Conservation (phyloP, 1,284 basidiomycete species). For the Cryptococcus sp. region DNA sequence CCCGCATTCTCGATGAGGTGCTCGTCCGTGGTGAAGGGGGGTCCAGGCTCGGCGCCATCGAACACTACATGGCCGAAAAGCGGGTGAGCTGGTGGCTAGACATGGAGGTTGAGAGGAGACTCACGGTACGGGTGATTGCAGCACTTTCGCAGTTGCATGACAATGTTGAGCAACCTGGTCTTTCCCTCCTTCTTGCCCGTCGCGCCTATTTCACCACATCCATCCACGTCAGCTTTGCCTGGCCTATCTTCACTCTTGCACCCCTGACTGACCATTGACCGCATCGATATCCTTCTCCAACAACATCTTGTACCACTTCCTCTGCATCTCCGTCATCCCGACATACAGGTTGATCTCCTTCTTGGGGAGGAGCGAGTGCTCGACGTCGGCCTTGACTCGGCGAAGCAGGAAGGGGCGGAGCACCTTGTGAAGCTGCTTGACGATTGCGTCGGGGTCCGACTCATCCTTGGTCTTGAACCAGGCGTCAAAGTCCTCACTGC, state of each 20-base stretch:
- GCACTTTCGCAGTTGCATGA: constrained; percentile 80
- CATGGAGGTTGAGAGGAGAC: constrained; percentile 6
- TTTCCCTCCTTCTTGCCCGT: constrained; percentile 99
- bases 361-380: constrained; percentile 93
- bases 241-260: not conserved
- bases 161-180: constrained; percentile 96
- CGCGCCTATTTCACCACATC: constrained; percentile 55
- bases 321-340: constrained; percentile 95
- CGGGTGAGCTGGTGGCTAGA: not conserved
- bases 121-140: constrained; percentile 60
- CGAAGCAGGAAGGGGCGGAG: constrained; percentile 90
- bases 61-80: constrained; percentile 39
- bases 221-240: constrained; percentile 1
- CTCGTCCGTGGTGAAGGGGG: constrained; percentile 97
- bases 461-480: constrained; percentile 74
- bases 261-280: constrained; percentile 70
- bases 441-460: constrained; percentile 76
- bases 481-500: constrained; percentile 74
- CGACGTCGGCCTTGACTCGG: constrained; percentile 95
- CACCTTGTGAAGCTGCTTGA: constrained; percentile 97
- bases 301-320: constrained; percentile 95
- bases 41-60: constrained; percentile 76
- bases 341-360: constrained; percentile 99
- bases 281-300: constrained; percentile 99
- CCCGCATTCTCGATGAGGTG: constrained; percentile 92